Evolutionary conservation across 1,284 basidiomycete species (phyloP).

Genomic region (Ceratobasidium sp.): DNA sequence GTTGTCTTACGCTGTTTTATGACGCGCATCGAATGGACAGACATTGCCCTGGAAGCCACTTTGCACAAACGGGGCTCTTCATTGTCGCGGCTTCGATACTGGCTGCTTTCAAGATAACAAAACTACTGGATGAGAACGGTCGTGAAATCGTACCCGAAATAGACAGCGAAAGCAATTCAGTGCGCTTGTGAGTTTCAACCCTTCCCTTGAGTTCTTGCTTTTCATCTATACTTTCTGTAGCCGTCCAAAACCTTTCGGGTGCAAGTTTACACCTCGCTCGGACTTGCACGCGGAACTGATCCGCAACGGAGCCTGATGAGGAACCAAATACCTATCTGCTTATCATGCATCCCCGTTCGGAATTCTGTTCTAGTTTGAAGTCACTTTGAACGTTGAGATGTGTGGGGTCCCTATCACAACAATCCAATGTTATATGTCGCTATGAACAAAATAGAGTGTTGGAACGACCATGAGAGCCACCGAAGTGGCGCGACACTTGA

Average conservation of each 20-base stretch:
- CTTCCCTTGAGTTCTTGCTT: not conserved
- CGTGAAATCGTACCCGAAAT: slow-evolving; percentile 1
- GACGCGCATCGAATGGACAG: not conserved
- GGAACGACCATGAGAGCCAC: not conserved
- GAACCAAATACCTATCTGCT: not conserved
- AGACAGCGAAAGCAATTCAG: slow-evolving; percentile 1
- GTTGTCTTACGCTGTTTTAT: not conserved
- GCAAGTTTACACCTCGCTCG: slow-evolving; percentile 14
- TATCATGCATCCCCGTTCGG: not conserved
- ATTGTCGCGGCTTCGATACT: not conserved
- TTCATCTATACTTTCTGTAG: not conserved
- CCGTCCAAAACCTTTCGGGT: slow-evolving; percentile 20
- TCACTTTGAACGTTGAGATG: not conserved
- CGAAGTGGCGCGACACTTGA: not conserved
- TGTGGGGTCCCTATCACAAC: not conserved
- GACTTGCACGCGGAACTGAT: slow-evolving; percentile 6
- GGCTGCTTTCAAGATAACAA: not conserved
- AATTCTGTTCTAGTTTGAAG: too few species aligned
- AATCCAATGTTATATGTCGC: not conserved
- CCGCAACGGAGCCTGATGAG: not conserved
- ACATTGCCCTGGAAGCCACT: slow-evolving; percentile 5
- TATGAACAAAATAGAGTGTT: not conserved
- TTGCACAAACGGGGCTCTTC: not conserved
- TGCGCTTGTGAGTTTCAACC: not conserved
- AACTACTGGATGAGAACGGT: not conserved